phyloP scores from a whole-genome alignment of 1,284 basidiomycete species.

The Apiotrichum siamense region DNA sequence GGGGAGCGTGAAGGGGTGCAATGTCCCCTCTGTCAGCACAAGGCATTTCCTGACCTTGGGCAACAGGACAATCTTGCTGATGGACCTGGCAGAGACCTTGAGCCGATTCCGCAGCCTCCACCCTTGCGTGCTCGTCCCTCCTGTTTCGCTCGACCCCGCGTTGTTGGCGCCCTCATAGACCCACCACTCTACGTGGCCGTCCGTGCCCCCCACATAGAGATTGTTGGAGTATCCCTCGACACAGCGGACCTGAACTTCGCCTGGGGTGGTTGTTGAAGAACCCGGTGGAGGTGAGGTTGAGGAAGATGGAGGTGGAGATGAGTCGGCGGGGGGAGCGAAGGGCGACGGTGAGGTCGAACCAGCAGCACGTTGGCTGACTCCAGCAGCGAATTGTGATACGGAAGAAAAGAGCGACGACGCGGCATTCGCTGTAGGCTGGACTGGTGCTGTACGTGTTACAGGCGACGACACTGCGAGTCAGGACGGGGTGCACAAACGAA shows the following conservation, averaged over 20 bases:
- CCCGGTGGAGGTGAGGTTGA: constrained; percentile 5
- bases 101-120: constrained; percentile 42
- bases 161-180: constrained; percentile 36
- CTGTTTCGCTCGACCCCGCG: constrained; percentile 22
- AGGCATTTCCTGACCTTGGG: constrained; percentile 57
- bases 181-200: constrained; percentile 48
- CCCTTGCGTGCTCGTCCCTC: constrained; percentile 24
- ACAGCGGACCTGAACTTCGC: constrained; percentile 29
- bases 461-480: constrained; percentile 9
- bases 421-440: neutral
- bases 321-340: neutral
- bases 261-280: neutral
- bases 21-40: constrained; percentile 56
- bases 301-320: neutral
- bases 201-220: constrained; percentile 45
- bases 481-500: neutral
- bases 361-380: constrained; percentile 30
- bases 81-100: constrained; percentile 48
- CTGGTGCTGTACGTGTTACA: neutral
- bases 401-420: constrained; percentile 30
- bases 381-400: constrained; percentile 36
- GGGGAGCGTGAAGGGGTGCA: constrained; percentile 73
- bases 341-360: neutral
- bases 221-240: constrained; percentile 46
- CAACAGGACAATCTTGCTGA: constrained; percentile 70